These are phyloP conservation scores for Penicillium dipodomyicola DNA, from an alignment of 495 filamentous ascomycete genomes.

Conservation along the genomic window DNA sequence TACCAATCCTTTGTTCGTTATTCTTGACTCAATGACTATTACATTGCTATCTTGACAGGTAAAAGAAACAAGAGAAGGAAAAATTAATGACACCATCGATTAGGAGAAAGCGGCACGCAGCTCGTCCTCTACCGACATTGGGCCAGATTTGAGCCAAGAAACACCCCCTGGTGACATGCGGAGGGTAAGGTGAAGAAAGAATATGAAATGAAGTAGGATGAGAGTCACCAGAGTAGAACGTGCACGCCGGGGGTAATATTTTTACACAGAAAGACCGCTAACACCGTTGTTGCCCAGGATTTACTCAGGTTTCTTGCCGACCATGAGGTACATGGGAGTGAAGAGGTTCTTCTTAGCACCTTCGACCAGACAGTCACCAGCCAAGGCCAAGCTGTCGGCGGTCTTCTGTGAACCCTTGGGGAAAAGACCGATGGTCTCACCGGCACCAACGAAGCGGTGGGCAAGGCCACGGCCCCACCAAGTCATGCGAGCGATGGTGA, in stretches of 20 bases:
- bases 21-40: constrained; percentile 37
- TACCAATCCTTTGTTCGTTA: constrained; percentile 28
- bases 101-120: constrained; percentile 8
- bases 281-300: constrained; percentile 1
- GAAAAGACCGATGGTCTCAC: constrained; percentile 74
- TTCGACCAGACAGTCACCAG: constrained; percentile 83
- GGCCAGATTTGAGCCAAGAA: constrained; percentile 6
- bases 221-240: constrained; percentile 10
- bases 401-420: constrained; percentile 93
- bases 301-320: constrained; percentile 79
- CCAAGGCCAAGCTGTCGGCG: constrained; percentile 79
- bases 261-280: constrained; percentile 9
- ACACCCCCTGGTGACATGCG: constrained; percentile 3
- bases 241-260: constrained; percentile 10
- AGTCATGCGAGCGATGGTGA: constrained; percentile 89
- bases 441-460: constrained; percentile 74
- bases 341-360: constrained; percentile 92
- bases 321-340: constrained; percentile 99
- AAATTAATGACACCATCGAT: constrained; percentile 15
- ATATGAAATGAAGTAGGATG: constrained; percentile 4
- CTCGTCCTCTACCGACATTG: constrained; percentile 5
- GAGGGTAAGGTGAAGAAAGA: not conserved
- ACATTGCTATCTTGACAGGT: constrained; percentile 29
- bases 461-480: constrained; percentile 71
- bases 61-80: constrained; percentile 20